Conservation (phyloP, 2,329 filamentous ascomycete species). For the Camillea tinctor region DNA sequence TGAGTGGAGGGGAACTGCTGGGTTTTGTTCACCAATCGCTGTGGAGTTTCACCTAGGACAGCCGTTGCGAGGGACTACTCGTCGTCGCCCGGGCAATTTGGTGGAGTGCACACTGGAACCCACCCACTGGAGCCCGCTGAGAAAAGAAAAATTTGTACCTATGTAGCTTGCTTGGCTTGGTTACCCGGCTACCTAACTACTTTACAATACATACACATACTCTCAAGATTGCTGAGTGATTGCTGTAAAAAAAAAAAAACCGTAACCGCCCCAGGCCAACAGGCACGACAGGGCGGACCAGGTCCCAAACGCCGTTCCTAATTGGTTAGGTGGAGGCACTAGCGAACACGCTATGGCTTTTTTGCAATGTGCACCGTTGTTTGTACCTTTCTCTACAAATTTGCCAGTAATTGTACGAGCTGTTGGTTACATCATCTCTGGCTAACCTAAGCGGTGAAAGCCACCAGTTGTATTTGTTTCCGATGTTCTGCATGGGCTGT, state of each 20-base stretch:
- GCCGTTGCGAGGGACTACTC: conserved; percentile 30
- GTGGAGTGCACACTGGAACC: conserved; percentile 11
- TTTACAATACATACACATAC: no score
- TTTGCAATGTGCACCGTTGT: conserved; percentile 3
- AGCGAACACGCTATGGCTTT: conserved; percentile 8
- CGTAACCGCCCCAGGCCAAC: conserved; percentile 9
- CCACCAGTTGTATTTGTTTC: conserved; percentile 15
- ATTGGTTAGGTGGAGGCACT: background rate
- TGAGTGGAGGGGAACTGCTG: conserved; percentile 26
- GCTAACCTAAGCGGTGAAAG: conserved; percentile 22
- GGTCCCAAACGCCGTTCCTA: background rate
- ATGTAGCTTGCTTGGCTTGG: background rate
- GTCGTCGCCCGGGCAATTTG: conserved; percentile 29
- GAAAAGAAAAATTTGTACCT: background rate
- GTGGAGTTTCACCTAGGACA: conserved; percentile 25
- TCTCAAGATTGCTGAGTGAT: conserved; percentile 7
- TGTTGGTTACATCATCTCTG: conserved; percentile 27
- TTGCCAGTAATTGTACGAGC: conserved; percentile 12
- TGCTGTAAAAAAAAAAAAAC: conserved; percentile 9
- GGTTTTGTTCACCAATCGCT: conserved; percentile 24
- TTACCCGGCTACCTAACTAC: conserved; percentile 19
- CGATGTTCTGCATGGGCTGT: conserved; percentile 1
- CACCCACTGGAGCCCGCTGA: conserved; percentile 4
- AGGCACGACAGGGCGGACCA: background rate
- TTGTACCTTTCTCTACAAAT: conserved; percentile 1